Evolutionary conservation across 163 green algal genomes (phyloP).

Genomic region (Picocystis sp.): DNA sequence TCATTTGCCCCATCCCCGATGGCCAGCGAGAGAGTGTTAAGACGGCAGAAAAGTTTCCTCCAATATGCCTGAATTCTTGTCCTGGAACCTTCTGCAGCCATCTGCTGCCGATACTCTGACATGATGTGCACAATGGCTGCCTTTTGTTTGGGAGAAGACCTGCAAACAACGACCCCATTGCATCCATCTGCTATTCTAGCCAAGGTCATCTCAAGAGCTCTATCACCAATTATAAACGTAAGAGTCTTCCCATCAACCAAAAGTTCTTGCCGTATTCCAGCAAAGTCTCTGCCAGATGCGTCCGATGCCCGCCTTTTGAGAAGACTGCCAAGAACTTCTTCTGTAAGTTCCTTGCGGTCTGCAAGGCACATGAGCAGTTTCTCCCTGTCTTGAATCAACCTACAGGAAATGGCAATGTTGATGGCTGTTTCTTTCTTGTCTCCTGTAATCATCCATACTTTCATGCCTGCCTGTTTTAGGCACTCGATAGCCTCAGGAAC

Average conservation of each 20-base stretch:
- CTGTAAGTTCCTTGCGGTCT: no score
- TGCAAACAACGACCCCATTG: slow-evolving; percentile 51
- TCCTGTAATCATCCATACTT: slow-evolving; percentile 28
- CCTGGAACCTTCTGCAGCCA: slow-evolving; percentile 20
- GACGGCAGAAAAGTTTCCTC: neutral
- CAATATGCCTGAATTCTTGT: slow-evolving; percentile 7
- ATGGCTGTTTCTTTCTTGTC: slow-evolving; percentile 31
- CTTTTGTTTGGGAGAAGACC: slow-evolving; percentile 65
- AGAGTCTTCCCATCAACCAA: slow-evolving; percentile 16
- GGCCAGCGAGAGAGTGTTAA: slow-evolving; percentile 16
- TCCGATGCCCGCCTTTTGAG: no score
- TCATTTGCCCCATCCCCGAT: slow-evolving; percentile 62
- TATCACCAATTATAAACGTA: slow-evolving; percentile 52
- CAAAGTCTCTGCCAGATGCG: no score
- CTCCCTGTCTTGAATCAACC: slow-evolving; percentile 28
- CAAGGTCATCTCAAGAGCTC: slow-evolving; percentile 23
- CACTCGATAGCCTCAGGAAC: slow-evolving; percentile 46
- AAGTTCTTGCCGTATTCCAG: slow-evolving; percentile 6
- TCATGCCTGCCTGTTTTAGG: slow-evolving; percentile 36
- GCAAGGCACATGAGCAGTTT: slow-evolving; percentile 23
- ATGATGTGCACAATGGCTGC: slow-evolving; percentile 58
- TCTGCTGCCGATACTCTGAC: slow-evolving; percentile 24
- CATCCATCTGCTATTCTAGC: slow-evolving; percentile 33
- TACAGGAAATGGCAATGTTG: slow-evolving; percentile 20
- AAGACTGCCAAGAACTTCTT: no score